phyloP scores from a whole-genome alignment of 768 basidiomycete genomes.

The Guyanaporus albipodus region DNA sequence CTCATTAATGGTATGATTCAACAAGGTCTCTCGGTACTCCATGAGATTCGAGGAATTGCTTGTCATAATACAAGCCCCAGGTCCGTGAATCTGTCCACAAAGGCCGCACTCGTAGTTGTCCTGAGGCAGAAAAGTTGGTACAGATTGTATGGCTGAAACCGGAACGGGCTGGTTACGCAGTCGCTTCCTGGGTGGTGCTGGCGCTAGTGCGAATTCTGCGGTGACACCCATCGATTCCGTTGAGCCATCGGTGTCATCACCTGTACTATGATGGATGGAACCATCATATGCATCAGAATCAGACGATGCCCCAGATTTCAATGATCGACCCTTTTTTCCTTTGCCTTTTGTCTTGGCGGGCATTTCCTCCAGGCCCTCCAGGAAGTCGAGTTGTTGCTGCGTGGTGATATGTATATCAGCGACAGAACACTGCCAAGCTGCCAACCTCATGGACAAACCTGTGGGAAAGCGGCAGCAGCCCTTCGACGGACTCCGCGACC shows the following conservation, averaged over 20 bases:
- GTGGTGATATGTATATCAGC: conserved; percentile 9
- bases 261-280: conserved; percentile 13
- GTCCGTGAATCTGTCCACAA: conserved; percentile 52
- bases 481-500: conserved; percentile 75
- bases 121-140: not conserved
- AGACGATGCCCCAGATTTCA: conserved; percentile 32
- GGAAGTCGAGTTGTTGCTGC: conserved; percentile 31
- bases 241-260: conserved; percentile 24
- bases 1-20: conserved; percentile 63
- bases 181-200: conserved; percentile 4
- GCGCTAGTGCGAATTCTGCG: not conserved
- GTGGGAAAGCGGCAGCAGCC: conserved; percentile 51
- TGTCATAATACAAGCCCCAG: conserved; percentile 58
- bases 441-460: conserved; percentile 22
- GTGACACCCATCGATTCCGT: conserved; percentile 21
- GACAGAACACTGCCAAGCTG: not conserved
- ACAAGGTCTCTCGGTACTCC: conserved; percentile 64
- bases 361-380: conserved; percentile 34
- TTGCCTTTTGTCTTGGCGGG: conserved; percentile 37
- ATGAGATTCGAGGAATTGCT: conserved; percentile 60
- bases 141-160: conserved; percentile 1
- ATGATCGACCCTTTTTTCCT: conserved; percentile 28
- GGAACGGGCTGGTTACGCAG: not conserved
- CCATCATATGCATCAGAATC: conserved; percentile 40
- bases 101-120: conserved; percentile 48